Percentiles rank a stretch among this genome's conserved stretches.
Evolutionary conservation across 441 rosid genomes (phyloP).

Genomic region (Biscutella laevigata): DNA sequence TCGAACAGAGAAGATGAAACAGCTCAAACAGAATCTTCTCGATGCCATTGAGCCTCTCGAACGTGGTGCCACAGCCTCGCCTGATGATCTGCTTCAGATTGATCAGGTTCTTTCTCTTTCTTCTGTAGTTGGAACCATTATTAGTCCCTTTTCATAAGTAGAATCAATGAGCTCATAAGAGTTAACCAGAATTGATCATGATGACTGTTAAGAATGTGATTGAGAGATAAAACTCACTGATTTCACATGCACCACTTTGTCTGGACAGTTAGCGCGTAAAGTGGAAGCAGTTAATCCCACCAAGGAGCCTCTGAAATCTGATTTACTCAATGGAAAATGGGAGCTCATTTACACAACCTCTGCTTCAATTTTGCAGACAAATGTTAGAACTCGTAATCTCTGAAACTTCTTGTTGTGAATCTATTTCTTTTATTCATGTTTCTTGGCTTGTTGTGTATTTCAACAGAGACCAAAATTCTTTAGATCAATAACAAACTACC

Average conservation of each 20-base stretch:
- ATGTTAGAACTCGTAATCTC: slow-evolving; percentile 31
- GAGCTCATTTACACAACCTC: slow-evolving; percentile 92
- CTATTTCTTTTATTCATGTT: background rate
- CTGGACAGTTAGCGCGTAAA: slow-evolving; percentile 50
- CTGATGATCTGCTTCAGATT: slow-evolving; percentile 60
- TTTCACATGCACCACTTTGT: too few species aligned
- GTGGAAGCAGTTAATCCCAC: slow-evolving; percentile 73
- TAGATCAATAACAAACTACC: slow-evolving; percentile 70
- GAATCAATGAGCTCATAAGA: too few species aligned
- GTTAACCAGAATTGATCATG: too few species aligned
- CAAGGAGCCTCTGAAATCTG: slow-evolving; percentile 75
- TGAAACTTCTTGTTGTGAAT: background rate
- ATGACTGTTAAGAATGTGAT: too few species aligned
- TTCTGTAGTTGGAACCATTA: background rate
- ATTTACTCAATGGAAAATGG: slow-evolving; percentile 76
- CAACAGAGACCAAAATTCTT: slow-evolving; percentile 74
- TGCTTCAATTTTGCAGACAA: slow-evolving; percentile 61
- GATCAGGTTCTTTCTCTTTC: slow-evolving; percentile 35
- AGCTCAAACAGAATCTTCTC: slow-evolving; percentile 61
- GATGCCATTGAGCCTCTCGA: slow-evolving; percentile 65
- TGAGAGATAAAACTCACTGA: background rate
- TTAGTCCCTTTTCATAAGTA: too few species aligned
- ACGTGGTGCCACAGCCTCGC: slow-evolving; percentile 75
- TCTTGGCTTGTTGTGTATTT: background rate
- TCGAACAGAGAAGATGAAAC: slow-evolving; percentile 41